phyloP scores from a whole-genome alignment of 192 early-diverging fungal species.

The Cladochytrium replicatum region DNA sequence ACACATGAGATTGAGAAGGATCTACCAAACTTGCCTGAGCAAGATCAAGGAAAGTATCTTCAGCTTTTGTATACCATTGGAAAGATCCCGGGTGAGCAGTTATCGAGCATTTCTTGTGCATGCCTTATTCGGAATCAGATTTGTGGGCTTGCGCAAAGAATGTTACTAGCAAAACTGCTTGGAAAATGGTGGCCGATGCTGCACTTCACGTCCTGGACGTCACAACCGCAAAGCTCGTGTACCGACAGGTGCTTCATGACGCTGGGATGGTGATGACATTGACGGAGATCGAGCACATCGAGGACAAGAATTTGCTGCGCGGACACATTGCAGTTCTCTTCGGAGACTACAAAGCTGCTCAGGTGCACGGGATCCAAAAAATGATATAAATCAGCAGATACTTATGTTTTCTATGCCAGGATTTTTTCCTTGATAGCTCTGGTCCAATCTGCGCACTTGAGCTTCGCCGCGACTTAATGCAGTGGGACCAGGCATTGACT shows the following conservation, averaged over 20 bases:
- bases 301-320: constrained; percentile 30
- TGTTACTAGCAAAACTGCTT: constrained; percentile 24
- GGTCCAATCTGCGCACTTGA: constrained; percentile 34
- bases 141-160: constrained; percentile 18
- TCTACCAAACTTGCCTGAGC: constrained; percentile 17
- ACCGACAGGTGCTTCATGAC: constrained; percentile 34
- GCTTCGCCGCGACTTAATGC: constrained; percentile 31
- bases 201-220: constrained; percentile 32
- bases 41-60: constrained; percentile 33
- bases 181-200: constrained; percentile 37
- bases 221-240: constrained; percentile 34
- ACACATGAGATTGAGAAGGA: constrained; percentile 28
- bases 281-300: constrained; percentile 22
- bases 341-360: constrained; percentile 30
- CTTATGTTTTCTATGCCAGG: constrained; percentile 6
- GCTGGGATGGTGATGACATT: constrained; percentile 38
- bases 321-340: constrained; percentile 39
- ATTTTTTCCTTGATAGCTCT: constrained; percentile 33
- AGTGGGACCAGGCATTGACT: constrained; percentile 42
- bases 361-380: constrained; percentile 19
- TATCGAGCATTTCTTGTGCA: not conserved
- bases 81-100: constrained; percentile 19
- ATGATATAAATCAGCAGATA: not conserved
- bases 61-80: constrained; percentile 34
- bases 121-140: constrained; percentile 18